Evolutionary conservation across 2,329 filamentous ascomycete genomes (phyloP).

Genomic region (Microsporum ferrugineum): DNA sequence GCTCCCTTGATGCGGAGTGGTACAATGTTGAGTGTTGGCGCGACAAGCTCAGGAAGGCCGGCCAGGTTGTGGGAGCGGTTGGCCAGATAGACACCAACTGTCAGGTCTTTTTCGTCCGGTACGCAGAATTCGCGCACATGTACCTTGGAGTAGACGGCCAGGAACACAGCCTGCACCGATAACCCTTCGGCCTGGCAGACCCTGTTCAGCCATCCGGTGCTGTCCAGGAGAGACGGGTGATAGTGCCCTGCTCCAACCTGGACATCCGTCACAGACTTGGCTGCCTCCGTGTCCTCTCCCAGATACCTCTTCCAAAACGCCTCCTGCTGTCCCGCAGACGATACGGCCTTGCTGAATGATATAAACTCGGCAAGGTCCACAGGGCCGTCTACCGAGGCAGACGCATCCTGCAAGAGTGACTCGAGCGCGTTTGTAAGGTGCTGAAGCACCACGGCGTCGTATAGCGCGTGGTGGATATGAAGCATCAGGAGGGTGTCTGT

Average conservation of each 20-base stretch:
- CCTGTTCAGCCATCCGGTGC: slow-evolving; percentile 32
- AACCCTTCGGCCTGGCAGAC: slow-evolving; percentile 44
- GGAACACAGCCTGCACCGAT: slow-evolving; percentile 61
- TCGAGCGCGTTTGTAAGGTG: slow-evolving; percentile 47
- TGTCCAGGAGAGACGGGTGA: slow-evolving; percentile 37
- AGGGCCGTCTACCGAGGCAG: slow-evolving; percentile 13
- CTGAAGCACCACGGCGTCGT: slow-evolving; percentile 71
- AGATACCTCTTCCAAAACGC: slow-evolving; percentile 38
- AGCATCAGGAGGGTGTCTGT: slow-evolving; percentile 36
- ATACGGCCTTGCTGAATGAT: slow-evolving; percentile 22
- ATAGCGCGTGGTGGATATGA: slow-evolving; percentile 72
- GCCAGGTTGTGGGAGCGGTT: slow-evolving; percentile 52
- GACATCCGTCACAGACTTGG: neutral
- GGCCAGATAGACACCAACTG: slow-evolving; percentile 73
- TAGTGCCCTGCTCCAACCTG: slow-evolving; percentile 25
- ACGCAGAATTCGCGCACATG: neutral
- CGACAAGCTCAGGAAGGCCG: slow-evolving; percentile 41
- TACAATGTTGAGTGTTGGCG: slow-evolving; percentile 69
- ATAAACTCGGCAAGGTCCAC: slow-evolving; percentile 35
- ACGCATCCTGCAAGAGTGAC: slow-evolving; percentile 28
- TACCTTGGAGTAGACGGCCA: slow-evolving; percentile 52
- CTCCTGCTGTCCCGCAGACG: slow-evolving; percentile 23
- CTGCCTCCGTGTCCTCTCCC: neutral
- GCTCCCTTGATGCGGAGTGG: slow-evolving; percentile 49
- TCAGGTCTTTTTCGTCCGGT: slow-evolving; percentile 29